These are phyloP conservation scores for Sporothrix sp. DNA, from an alignment of 2,329 filamentous ascomycete genomes.

Conservation along the genomic window DNA sequence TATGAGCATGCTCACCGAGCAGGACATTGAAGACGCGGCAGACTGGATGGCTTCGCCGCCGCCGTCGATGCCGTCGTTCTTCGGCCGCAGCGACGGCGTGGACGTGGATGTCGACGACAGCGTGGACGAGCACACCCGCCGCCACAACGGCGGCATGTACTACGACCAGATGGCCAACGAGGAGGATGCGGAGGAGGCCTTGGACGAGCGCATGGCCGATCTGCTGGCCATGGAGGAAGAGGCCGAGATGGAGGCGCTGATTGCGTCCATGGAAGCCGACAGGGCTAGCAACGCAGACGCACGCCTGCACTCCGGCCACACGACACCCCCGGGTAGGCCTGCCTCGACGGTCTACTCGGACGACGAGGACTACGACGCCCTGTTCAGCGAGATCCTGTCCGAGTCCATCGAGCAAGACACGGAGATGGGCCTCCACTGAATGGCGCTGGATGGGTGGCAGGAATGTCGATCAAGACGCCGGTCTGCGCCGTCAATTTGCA, in stretches of 20 bases:
- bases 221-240: constrained; percentile 42
- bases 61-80: constrained; percentile 7
- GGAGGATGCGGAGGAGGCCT: constrained; percentile 22
- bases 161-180: constrained; percentile 16
- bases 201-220: constrained; percentile 45
- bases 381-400: constrained; percentile 58
- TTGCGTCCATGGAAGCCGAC: constrained; percentile 35
- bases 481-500: no score
- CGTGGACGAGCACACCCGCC: background rate
- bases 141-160: constrained; percentile 7
- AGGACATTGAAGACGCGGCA: constrained; percentile 43
- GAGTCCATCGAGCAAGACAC: constrained; percentile 32
- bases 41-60: constrained; percentile 24
- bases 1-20: constrained; percentile 35
- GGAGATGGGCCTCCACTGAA: no score
- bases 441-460: no score
- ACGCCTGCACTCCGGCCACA: background rate
- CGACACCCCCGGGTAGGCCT: constrained; percentile 20
- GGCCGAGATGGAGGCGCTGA: constrained; percentile 47
- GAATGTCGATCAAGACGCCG: no score
- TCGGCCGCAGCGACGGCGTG: background rate
- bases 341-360: constrained; percentile 35
- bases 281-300: background rate
- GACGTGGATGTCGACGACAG: background rate
- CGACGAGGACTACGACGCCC: constrained; percentile 50